Conservation (phyloP, 176 grass and related monocot genomes). For the Musa schizocarpa region DNA sequence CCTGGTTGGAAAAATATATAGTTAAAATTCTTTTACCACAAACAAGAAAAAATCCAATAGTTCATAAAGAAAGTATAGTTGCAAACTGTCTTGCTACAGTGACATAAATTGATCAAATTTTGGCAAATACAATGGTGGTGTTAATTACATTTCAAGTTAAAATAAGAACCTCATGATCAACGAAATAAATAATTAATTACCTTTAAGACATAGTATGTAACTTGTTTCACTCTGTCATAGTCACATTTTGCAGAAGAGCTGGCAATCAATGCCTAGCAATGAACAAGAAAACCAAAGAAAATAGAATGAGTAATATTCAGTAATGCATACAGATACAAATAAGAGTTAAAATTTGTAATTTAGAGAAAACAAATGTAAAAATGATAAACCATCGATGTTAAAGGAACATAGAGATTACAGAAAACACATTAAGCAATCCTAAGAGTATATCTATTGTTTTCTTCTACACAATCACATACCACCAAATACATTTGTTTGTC, state of each 20-base stretch:
- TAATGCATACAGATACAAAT: not conserved
- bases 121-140: not conserved
- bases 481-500: no score
- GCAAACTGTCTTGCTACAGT: conserved; percentile 6
- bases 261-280: conserved; percentile 66
- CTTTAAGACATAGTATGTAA: conserved; percentile 55
- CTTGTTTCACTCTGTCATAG: conserved; percentile 65
- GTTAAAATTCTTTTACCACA: conserved; percentile 5
- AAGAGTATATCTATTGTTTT: no score
- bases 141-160: not conserved
- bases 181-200: conserved; percentile 27
- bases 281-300: conserved; percentile 3
- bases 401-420: no score
- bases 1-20: conserved; percentile 35
- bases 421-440: no score
- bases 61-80: conserved; percentile 1
- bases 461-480: no score
- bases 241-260: conserved; percentile 67
- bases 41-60: not conserved
- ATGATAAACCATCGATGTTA: not conserved
- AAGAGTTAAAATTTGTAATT: not conserved
- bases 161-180: not conserved
- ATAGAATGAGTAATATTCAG: not conserved
- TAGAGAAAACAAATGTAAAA: not conserved
- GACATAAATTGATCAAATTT: conserved; percentile 5